Percentiles rank a stretch among this genome's conserved stretches.
Conservation (phyloP, 306 rosid species). For the Morella rubra region DNA sequence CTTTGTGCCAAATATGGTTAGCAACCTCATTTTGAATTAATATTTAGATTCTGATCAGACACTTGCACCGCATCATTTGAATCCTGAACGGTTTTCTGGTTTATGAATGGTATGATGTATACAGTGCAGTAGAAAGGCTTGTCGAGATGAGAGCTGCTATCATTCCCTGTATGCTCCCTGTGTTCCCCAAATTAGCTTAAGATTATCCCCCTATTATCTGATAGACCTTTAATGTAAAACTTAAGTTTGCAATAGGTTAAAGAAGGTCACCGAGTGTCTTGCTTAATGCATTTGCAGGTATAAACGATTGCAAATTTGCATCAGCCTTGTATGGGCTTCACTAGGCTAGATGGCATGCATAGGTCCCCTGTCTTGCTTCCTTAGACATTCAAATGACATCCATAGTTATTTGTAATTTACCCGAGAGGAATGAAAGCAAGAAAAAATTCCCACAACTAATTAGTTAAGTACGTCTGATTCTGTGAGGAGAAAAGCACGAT, state of each 20-base stretch:
- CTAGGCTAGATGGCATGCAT: background rate
- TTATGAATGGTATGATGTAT: too few species aligned
- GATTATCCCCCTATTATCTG: background rate
- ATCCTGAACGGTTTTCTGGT: too few species aligned
- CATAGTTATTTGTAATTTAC: background rate
- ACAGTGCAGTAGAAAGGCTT: too few species aligned
- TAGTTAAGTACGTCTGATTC: too few species aligned
- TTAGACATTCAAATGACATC: background rate
- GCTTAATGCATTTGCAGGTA: background rate
- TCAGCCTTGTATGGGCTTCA: background rate
- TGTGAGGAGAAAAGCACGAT: too few species aligned
- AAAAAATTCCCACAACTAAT: too few species aligned
- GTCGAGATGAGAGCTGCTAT: background rate
- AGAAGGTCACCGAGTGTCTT: background rate
- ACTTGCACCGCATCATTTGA: too few species aligned
- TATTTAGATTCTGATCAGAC: background rate
- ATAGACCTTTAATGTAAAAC: background rate
- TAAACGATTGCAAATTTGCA: background rate
- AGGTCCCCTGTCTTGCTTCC: background rate
- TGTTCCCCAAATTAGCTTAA: background rate
- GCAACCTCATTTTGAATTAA: constrained; percentile 5
- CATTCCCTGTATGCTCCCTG: background rate
- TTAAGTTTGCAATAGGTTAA: background rate
- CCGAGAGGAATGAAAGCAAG: too few species aligned
- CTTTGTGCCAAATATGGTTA: constrained; percentile 33